phyloP scores from a whole-genome alignment of 2,329 filamentous ascomycete species.

The Byssothecium circinans region DNA sequence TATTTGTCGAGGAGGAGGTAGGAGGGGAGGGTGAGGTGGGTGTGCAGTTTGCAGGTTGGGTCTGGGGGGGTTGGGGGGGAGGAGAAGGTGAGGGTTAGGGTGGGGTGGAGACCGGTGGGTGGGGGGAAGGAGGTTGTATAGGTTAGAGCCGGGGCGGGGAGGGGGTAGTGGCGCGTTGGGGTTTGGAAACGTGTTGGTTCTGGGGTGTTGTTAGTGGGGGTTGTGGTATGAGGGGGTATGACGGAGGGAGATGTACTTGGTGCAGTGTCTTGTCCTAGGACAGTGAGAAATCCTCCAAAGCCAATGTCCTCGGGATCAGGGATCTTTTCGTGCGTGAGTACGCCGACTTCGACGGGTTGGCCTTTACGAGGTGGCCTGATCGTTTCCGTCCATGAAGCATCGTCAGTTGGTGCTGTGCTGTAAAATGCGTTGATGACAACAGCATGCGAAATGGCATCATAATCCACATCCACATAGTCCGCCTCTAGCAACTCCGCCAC shows the following conservation, averaged over 20 bases:
- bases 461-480: conserved; percentile 74
- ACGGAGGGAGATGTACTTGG: conserved; percentile 53
- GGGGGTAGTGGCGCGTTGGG: conserved; percentile 74
- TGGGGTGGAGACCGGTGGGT: conserved; percentile 83
- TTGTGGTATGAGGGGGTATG: neutral
- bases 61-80: conserved; percentile 48
- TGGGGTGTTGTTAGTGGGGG: conserved; percentile 26
- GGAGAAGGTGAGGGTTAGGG: conserved; percentile 70
- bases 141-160: conserved; percentile 54
- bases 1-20: conserved; percentile 84
- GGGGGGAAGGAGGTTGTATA: conserved; percentile 67
- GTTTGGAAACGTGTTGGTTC: conserved; percentile 83
- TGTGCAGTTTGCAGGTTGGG: conserved; percentile 68
- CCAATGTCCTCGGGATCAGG: conserved; percentile 73
- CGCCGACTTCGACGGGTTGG: conserved; percentile 75
- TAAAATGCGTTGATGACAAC: conserved; percentile 68
- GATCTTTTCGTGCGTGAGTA: conserved; percentile 68
- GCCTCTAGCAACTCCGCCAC: conserved; percentile 56
- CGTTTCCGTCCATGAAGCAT: conserved; percentile 53
- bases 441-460: conserved; percentile 67
- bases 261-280: conserved; percentile 72
- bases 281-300: conserved; percentile 75
- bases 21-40: conserved; percentile 81
- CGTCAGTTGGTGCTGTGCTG: conserved; percentile 38
- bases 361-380: conserved; percentile 36